Evolutionary conservation across 805 yeast species (phyloP), one percentile per base, ranked within the genome.

Genomic region (Kluyveromyces siamensis): DNA sequence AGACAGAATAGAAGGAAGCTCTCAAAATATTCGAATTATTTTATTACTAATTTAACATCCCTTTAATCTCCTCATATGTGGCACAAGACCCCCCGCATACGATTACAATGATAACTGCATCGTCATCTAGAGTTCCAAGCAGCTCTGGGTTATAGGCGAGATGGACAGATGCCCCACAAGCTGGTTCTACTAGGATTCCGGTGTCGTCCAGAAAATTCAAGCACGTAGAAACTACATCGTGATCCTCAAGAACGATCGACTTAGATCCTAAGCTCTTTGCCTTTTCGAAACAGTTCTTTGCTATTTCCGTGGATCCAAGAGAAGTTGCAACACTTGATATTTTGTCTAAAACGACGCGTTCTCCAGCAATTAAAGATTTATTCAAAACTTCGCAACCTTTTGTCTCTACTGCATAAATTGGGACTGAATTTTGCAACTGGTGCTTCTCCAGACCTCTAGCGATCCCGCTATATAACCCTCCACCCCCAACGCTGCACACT

Each of bases 131-230:
- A 39, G 62, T 51, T 2, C 60, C 60, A 45, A 59, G 35, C 9
- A 59, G 33, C 17, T 53, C 44, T 0, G 54, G 63, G 43, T 72
- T 59, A 55, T 73, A 76, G n/a, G 72, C 74, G 17, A 79, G 70
- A 25, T 83, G 74, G 25, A 83, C 60, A 0, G 87, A 79, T 1
- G 85, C 85, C 2, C 87, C 87, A 61, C 88, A 83, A 1, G 88
- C 88, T 0, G 87, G 87, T 60, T 83, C 88, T 0, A 80, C 77
- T 21, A 79, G 67, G 67, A 54, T 66, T 48, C 75, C 74, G 52
- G 71, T 79, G 48, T 78, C 79, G 2, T 69, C 59, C 6, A 80
- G 75, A 55, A 74, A 80, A 40, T 62, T 67, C 27, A 78, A 56
- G 45, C 82, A 72, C 0, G 83, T 77, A 11, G 62, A 62, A 0